A percentile compares a stretch with the other conserved stretches of the same genome.
Conservation (phyloP, 2,329 filamentous ascomycete species). For the Calycina herbarum region DNA sequence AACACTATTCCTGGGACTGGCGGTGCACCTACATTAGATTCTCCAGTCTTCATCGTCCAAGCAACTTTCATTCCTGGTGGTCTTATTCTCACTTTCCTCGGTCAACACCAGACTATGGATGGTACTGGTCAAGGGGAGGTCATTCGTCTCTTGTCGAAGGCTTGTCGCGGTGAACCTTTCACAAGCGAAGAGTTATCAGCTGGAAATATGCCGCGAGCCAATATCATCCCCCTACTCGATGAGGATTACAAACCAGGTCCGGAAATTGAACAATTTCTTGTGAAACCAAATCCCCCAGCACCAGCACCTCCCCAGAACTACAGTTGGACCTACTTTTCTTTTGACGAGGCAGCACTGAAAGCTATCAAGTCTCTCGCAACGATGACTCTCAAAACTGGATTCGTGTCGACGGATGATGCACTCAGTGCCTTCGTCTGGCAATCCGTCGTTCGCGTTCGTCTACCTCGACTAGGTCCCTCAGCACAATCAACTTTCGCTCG, state of each 20-base stretch:
- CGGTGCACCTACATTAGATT: slow-evolving; percentile 23
- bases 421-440: slow-evolving; percentile 9
- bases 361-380: slow-evolving; percentile 40
- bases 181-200: slow-evolving; percentile 44
- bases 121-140: slow-evolving; percentile 51
- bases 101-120: slow-evolving; percentile 52
- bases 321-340: slow-evolving; percentile 49
- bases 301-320: slow-evolving; percentile 25
- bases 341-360: slow-evolving; percentile 40
- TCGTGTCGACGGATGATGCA: slow-evolving; percentile 10
- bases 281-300: slow-evolving; percentile 22
- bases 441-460: slow-evolving; percentile 3
- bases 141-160: slow-evolving; percentile 51
- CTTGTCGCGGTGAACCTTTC: slow-evolving; percentile 47
- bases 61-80: slow-evolving; percentile 49
- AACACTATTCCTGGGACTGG: slow-evolving; percentile 41
- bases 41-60: slow-evolving; percentile 49
- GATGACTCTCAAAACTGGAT: background rate
- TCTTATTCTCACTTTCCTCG: slow-evolving; percentile 49
- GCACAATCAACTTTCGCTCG: slow-evolving; percentile 2
- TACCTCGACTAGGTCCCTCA: background rate
- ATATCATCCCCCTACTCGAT: slow-evolving; percentile 44
- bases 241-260: slow-evolving; percentile 38
- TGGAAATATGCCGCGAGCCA: slow-evolving; percentile 45
- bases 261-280: slow-evolving; percentile 41